Conservation (phyloP, 2,329 filamentous ascomycete genomes). For the Stemphylium beticola region DNA sequence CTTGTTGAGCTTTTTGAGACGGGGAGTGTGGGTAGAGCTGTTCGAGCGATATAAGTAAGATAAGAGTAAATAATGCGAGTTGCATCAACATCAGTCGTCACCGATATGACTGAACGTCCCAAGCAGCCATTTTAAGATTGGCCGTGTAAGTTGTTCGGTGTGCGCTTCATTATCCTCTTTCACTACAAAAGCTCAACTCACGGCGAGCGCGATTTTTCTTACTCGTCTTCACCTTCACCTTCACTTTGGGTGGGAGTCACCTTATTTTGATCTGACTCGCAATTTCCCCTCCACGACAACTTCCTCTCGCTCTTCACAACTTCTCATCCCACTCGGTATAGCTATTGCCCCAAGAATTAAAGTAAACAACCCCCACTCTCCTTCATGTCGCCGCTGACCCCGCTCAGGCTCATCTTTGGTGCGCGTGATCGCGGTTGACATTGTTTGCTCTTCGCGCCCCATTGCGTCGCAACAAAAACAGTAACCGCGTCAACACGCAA, state of each 20-base stretch:
- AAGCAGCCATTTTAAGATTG: too few relatives aligned
- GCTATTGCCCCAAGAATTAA: too few relatives aligned
- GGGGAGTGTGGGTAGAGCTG: constrained; percentile 65
- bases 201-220: not conserved
- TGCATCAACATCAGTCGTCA: too few relatives aligned
- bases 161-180: too few relatives aligned
- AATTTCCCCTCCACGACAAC: not conserved
- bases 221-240: constrained; percentile 4
- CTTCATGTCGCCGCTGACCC: not conserved
- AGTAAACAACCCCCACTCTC: too few relatives aligned
- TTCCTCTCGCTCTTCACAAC: not conserved
- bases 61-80: too few relatives aligned
- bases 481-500: not conserved
- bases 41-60: too few relatives aligned
- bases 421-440: not conserved
- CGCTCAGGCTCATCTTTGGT: not conserved
- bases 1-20: constrained; percentile 77
- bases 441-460: not conserved
- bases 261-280: not conserved
- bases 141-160: too few relatives aligned
- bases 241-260: not conserved
- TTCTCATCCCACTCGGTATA: not conserved
- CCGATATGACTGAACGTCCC: too few relatives aligned
- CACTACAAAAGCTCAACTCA: not conserved
- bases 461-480: not conserved